These are phyloP conservation scores for Penicillium herquei DNA, from an alignment of 495 filamentous ascomycete genomes.

Conservation along the genomic window DNA sequence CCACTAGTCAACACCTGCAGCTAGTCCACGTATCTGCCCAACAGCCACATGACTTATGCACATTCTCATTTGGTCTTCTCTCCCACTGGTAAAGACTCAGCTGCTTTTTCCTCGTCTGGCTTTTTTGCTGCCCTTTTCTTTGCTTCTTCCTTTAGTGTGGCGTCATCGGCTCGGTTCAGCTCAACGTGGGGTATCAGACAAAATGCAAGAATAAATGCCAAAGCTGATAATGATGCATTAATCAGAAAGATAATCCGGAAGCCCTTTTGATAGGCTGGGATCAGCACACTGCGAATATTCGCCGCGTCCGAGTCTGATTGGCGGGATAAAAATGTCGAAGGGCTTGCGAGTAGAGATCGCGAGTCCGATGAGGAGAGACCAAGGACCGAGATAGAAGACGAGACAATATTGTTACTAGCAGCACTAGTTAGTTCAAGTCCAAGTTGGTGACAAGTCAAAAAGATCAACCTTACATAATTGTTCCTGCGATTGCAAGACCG, in stretches of 20 bases:
- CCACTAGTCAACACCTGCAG: too few species aligned
- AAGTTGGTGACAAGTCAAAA: too few species aligned
- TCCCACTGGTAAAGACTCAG: background rate
- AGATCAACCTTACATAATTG: conserved; percentile 40
- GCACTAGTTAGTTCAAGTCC: background rate
- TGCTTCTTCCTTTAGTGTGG: conserved; percentile 47
- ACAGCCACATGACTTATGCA: background rate
- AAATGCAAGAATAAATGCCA: conserved; percentile 44
- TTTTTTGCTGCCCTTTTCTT: conserved; percentile 25
- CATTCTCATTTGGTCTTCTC: background rate
- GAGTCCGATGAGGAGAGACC: conserved; percentile 23
- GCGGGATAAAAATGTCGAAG: conserved; percentile 29
- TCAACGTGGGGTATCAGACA: conserved; percentile 49
- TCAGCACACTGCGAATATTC: conserved; percentile 34
- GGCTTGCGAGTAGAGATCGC: conserved; percentile 31
- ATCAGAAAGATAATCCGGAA: conserved; percentile 53
- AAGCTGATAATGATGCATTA: conserved; percentile 43
- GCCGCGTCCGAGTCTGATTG: conserved; percentile 31
- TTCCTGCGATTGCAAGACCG: conserved; percentile 52
- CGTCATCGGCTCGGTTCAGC: conserved; percentile 43
- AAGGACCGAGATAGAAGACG: conserved; percentile 33
- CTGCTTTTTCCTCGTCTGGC: conserved; percentile 12
- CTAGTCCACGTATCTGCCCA: too few species aligned
- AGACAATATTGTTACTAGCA: conserved; percentile 45
- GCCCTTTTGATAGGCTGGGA: conserved; percentile 48